Evolutionary conservation across 2,329 filamentous ascomycete genomes (phyloP).

Genomic region (Cercospora berteroae): DNA sequence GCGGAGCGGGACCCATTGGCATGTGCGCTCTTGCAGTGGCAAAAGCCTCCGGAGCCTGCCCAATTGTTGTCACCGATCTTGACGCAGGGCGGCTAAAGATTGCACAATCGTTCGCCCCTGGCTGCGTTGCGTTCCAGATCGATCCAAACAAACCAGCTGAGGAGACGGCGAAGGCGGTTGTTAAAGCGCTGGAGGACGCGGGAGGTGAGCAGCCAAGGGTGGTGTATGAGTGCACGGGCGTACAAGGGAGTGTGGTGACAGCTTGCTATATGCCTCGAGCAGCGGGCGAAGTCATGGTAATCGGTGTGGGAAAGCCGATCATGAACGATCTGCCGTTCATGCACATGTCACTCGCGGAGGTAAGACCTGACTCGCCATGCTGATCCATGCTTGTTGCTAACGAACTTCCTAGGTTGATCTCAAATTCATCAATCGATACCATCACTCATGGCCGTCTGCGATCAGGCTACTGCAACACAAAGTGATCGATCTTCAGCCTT

Average conservation of each 20-base stretch:
- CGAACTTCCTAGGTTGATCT: conserved; percentile 50
- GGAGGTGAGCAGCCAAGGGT: conserved; percentile 32
- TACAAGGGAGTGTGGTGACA: conserved; percentile 37
- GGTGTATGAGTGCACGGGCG: conserved; percentile 39
- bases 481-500: conserved; percentile 59
- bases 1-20: conserved; percentile 64
- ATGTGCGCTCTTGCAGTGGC: conserved; percentile 58
- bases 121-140: conserved; percentile 31
- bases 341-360: conserved; percentile 37
- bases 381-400: conserved; percentile 5
- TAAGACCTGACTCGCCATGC: neutral
- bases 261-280: conserved; percentile 28
- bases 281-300: conserved; percentile 38
- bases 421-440: conserved; percentile 69
- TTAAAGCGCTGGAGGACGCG: conserved; percentile 22
- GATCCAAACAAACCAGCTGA: conserved; percentile 24
- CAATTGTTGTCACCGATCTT: conserved; percentile 82
- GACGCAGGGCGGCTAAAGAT: conserved; percentile 75
- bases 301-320: conserved; percentile 37
- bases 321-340: conserved; percentile 41
- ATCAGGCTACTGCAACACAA: conserved; percentile 60
- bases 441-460: conserved; percentile 67
- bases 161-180: conserved; percentile 31
- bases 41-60: conserved; percentile 65
- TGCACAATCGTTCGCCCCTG: conserved; percentile 62